Evolutionary conservation across 2,329 filamentous ascomycete species (phyloP).

Genomic region (Venturia asperata): DNA sequence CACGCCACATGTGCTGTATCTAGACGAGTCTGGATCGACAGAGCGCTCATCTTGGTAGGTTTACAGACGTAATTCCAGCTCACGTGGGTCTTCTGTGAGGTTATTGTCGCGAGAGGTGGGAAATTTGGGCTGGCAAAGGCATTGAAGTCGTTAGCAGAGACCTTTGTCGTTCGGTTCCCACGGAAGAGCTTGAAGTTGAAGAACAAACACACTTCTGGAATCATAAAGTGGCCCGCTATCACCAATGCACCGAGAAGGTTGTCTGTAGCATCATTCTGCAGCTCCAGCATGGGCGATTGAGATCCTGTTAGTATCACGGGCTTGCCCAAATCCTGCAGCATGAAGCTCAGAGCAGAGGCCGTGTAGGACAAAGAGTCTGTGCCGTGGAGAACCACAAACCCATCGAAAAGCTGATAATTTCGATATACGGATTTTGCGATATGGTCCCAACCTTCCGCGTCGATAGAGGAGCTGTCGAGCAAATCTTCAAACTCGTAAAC

Average conservation of each 20-base stretch:
- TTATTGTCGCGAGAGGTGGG: slow-evolving; percentile 72
- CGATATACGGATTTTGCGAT: slow-evolving; percentile 72
- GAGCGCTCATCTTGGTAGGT: slow-evolving; percentile 65
- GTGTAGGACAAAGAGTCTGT: slow-evolving; percentile 86
- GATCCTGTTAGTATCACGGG: slow-evolving; percentile 73
- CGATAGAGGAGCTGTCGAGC: slow-evolving; percentile 85
- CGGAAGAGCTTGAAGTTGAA: slow-evolving; percentile 89
- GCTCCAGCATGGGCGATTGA: slow-evolving; percentile 74
- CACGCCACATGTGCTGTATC: slow-evolving; percentile 87
- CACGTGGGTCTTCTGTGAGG: slow-evolving; percentile 71
- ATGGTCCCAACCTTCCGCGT: slow-evolving; percentile 75
- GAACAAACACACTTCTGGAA: slow-evolving; percentile 88
- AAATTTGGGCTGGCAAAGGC: slow-evolving; percentile 87
- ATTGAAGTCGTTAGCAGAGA: slow-evolving; percentile 77
- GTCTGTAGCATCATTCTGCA: slow-evolving; percentile 86
- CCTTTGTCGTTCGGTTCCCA: slow-evolving; percentile 81
- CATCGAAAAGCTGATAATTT: slow-evolving; percentile 85
- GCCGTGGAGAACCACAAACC: slow-evolving; percentile 84
- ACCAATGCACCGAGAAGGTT: slow-evolving; percentile 84
- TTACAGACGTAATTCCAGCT: slow-evolving; percentile 71
- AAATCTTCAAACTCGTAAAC: slow-evolving; percentile 78
- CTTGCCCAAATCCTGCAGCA: slow-evolving; percentile 85
- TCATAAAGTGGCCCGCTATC: slow-evolving; percentile 84
- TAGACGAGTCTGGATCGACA: slow-evolving; percentile 65
- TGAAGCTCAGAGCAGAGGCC: slow-evolving; percentile 83